Evolutionary conservation across 1,284 basidiomycete species (phyloP), one percentile per base, ranked within the genome.

Genomic region (Stereum hirsutum): DNA sequence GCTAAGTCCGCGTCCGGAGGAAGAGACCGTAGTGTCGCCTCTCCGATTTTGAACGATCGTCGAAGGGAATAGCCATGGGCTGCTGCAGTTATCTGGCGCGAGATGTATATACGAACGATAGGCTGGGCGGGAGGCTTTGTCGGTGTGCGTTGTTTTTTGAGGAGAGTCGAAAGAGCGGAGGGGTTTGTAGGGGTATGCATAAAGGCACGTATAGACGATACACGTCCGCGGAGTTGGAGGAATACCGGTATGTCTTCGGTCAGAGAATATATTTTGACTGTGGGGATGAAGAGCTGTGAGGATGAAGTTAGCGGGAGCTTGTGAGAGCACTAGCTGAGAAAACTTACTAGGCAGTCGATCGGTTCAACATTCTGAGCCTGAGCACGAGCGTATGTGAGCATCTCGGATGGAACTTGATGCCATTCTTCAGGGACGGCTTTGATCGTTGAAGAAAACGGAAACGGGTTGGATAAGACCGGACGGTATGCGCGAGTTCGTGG

Each of bases 371-470:
- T n/a, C n/a, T n/a, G n/a, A n/a, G n/a, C 52, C n/a, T 51, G 54
- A n/a, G n/a, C n/a, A 27, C 50, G 52, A 19, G 49, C 43, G 41
- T 61, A 60, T 3, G 58, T 61, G 41, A 63, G 56, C 48, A 81
- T 63, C 5, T 54, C 53, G 45, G 68, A 65, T 14, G 66, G 57
- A 6, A 68, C 62, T 52, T 81, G 75, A 43, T 65, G 64, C 76
- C 78, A 83, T 52, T 81, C 78, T 47, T 81, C 81, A 10, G 80
- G 79, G 8, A 62, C 59, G 0, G 61, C 59, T 61, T 83, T 74
- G 53, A 73, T 51, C n/a, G 69, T 62, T 11, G 69, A 64, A 52
- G 75, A 65, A 55, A 78, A 65, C 38, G 63, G 52, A 24, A 57
- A 48, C 2, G 53, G 49, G 6, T 37, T 45, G 10, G 52, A 45